Conservation (phyloP, 106 monocot species). For the Narthecium ossifragum region DNA sequence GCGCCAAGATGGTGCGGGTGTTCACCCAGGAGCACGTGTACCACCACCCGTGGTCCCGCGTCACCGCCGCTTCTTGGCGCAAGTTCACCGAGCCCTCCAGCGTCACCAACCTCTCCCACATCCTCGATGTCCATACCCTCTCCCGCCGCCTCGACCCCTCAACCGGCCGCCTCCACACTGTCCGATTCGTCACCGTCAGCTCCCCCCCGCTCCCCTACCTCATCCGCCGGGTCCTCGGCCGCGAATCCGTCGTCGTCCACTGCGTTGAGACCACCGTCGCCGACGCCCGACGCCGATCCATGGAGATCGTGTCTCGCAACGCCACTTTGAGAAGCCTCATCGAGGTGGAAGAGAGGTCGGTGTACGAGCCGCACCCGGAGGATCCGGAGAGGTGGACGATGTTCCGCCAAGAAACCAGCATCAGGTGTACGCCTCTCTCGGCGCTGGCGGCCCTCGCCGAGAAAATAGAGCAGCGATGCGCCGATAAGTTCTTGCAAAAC, state of each 20-base stretch:
- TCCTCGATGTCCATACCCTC: conserved; percentile 96
- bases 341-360: conserved; percentile 87
- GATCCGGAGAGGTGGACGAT: conserved; percentile 60
- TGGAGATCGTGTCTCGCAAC: conserved; percentile 82
- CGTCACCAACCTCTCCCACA: conserved; percentile 69
- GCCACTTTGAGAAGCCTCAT: conserved; percentile 57
- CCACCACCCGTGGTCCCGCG: conserved; percentile 90
- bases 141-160: conserved; percentile 45
- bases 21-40: conserved; percentile 94
- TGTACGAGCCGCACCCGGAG: conserved; percentile 71
- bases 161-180: conserved; percentile 41
- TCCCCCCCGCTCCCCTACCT: conserved; percentile 82
- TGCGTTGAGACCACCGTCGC: conserved; percentile 81
- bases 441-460: conserved; percentile 81
- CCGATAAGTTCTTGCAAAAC: conserved; percentile 87
- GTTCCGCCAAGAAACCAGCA: conserved; percentile 91
- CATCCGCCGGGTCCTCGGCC: conserved; percentile 59
- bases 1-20: conserved; percentile 75
- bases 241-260: conserved; percentile 59
- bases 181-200: conserved; percentile 78
- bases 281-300: conserved; percentile 48
- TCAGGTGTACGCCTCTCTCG: conserved; percentile 71
- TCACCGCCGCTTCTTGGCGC: conserved; percentile 82
- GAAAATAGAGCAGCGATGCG: conserved; percentile 86
- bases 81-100: conserved; percentile 87